These are phyloP conservation scores for Neurospora sp. DNA, from an alignment of 495 filamentous ascomycete genomes.

Conservation along the genomic window DNA sequence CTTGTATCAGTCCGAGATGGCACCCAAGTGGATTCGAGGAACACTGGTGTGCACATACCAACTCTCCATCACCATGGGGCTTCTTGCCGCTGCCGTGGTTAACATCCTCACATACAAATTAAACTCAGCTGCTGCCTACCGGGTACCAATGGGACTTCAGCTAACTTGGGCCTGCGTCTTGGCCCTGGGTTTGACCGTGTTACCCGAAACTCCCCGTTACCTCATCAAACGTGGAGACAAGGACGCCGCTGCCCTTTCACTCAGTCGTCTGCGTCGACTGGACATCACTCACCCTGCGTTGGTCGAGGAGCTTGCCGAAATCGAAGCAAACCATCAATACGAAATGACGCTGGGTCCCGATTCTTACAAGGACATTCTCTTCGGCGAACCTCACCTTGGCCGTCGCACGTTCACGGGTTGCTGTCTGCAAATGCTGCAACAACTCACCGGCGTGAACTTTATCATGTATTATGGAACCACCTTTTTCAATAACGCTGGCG, in stretches of 20 bases:
- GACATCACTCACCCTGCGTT: slow-evolving; percentile 66
- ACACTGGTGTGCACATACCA: slow-evolving; percentile 88
- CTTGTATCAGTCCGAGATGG: slow-evolving; percentile 83
- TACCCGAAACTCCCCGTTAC: slow-evolving; percentile 85
- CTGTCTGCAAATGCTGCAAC: slow-evolving; percentile 49
- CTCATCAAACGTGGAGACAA: slow-evolving; percentile 68
- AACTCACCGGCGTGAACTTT: slow-evolving; percentile 49
- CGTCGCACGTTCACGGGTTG: slow-evolving; percentile 47
- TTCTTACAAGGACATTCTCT: slow-evolving; percentile 62
- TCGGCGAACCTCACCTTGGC: slow-evolving; percentile 46
- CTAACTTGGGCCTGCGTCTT: slow-evolving; percentile 77
- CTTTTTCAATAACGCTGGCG: slow-evolving; percentile 59
- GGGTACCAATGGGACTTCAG: slow-evolving; percentile 79
- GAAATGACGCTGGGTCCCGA: slow-evolving; percentile 67
- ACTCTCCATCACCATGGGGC: slow-evolving; percentile 76
- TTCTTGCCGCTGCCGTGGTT: slow-evolving; percentile 73
- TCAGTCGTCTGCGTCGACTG: slow-evolving; percentile 67
- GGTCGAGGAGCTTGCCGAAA: slow-evolving; percentile 72
- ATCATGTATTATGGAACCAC: slow-evolving; percentile 72
- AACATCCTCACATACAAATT: slow-evolving; percentile 65
- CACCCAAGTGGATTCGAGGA: slow-evolving; percentile 85
- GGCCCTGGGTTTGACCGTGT: slow-evolving; percentile 56
- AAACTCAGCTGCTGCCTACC: slow-evolving; percentile 56
- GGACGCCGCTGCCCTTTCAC: slow-evolving; percentile 58
- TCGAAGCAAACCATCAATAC: slow-evolving; percentile 83